Evolutionary conservation across 345 rosid species (phyloP).

Genomic region (Sonneratia alba): DNA sequence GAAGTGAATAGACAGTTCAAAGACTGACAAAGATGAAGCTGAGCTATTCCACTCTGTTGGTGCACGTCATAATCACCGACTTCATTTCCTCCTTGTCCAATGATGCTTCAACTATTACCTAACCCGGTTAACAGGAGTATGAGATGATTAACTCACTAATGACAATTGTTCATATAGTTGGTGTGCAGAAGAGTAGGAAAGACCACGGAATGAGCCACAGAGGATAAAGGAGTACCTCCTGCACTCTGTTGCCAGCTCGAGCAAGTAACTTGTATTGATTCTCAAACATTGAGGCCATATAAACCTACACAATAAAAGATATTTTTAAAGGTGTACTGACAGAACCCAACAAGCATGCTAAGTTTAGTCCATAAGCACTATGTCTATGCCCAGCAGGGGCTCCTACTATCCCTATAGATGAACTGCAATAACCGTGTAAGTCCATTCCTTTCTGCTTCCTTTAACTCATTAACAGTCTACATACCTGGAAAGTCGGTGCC

Average conservation of each 20-base stretch:
- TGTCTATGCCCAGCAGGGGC: not conserved
- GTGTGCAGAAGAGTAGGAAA: not conserved
- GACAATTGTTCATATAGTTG: not conserved
- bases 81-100: conserved; percentile 78
- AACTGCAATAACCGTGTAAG: not conserved
- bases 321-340: not conserved
- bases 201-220: no score
- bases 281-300: conserved; percentile 89
- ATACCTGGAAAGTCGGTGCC: conserved; percentile 94
- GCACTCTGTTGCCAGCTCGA: conserved; percentile 86
- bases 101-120: conserved; percentile 73
- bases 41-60: conserved; percentile 54
- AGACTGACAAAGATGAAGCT: not conserved
- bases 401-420: not conserved
- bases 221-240: conserved; percentile 49
- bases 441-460: not conserved
- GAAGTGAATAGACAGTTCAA: not conserved
- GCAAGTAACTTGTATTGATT: conserved; percentile 86
- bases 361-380: not conserved
- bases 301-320: conserved; percentile 45
- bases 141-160: not conserved
- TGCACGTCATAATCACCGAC: conserved; percentile 60
- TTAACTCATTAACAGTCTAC: not conserved
- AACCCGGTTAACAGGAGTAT: not conserved
- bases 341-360: not conserved